Evolutionary conservation across 495 filamentous ascomycete species (phyloP).

Genomic region (Neurospora tetrasperma): DNA sequence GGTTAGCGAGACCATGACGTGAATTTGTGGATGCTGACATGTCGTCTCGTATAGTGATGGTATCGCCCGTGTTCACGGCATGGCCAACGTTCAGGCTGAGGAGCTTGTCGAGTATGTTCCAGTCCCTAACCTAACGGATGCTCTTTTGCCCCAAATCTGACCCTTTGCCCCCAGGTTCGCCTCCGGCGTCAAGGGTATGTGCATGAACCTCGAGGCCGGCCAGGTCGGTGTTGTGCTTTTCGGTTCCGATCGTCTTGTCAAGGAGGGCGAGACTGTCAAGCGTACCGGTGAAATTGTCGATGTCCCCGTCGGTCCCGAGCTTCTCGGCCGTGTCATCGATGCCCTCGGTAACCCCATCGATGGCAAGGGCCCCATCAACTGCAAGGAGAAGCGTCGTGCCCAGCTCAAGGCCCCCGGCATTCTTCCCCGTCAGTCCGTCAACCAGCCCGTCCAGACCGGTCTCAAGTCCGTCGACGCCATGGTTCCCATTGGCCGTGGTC

Average conservation of each 20-base stretch:
- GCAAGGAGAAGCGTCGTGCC: slow-evolving; percentile 86
- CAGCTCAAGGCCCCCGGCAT: slow-evolving; percentile 99
- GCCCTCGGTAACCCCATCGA: slow-evolving; percentile 98
- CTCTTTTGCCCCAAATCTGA: slow-evolving; percentile 3
- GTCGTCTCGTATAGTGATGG: slow-evolving; percentile 64
- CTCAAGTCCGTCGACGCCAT: slow-evolving; percentile 99
- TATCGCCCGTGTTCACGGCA: slow-evolving; percentile 99
- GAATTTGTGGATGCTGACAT: slow-evolving; percentile 27
- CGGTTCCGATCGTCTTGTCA: slow-evolving; percentile 99
- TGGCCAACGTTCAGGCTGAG: slow-evolving; percentile 99
- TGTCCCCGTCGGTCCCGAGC: slow-evolving; percentile 83
- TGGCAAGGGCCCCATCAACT: slow-evolving; percentile 93
- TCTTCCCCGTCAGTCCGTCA: slow-evolving; percentile 91
- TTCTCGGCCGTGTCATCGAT: slow-evolving; percentile 97
- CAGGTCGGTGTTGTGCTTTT: slow-evolving; percentile 99
- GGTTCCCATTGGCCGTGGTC: slow-evolving; percentile 99
- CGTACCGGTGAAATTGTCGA: slow-evolving; percentile 99
- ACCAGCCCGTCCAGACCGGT: slow-evolving; percentile 97
- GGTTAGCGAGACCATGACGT: not conserved
- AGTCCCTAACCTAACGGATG: not conserved
- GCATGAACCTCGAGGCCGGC: slow-evolving; percentile 99
- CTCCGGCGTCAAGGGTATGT: slow-evolving; percentile 99
- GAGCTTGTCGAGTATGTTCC: slow-evolving; percentile 95
- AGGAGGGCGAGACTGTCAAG: slow-evolving; percentile 98
- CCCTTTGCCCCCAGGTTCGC: slow-evolving; percentile 63